phyloP scores from a whole-genome alignment of 2,329 filamentous ascomycete genomes.

The Nemania sp. region DNA sequence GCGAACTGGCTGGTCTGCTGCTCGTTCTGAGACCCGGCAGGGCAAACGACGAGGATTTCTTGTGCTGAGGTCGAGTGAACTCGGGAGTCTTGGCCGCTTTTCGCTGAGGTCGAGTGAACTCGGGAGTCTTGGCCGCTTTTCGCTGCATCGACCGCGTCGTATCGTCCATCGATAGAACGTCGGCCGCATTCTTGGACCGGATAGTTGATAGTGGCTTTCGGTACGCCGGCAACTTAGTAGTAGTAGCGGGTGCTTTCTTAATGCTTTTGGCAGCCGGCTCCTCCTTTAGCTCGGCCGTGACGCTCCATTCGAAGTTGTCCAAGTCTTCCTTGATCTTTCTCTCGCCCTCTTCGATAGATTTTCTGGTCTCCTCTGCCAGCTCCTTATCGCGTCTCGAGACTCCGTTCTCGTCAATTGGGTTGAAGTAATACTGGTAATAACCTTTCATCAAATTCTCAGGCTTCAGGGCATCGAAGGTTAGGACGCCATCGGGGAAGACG shows the following conservation, averaged over 20 bases:
- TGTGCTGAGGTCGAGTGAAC: slow-evolving; percentile 29
- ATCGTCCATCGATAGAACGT: slow-evolving; percentile 52
- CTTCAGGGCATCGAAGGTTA: slow-evolving; percentile 62
- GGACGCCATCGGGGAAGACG: slow-evolving; percentile 60
- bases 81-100: slow-evolving; percentile 36
- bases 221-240: slow-evolving; percentile 19
- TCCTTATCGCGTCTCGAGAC: slow-evolving; percentile 64
- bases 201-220: slow-evolving; percentile 52
- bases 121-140: slow-evolving; percentile 35
- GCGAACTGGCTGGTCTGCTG: slow-evolving; percentile 38
- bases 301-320: slow-evolving; percentile 64
- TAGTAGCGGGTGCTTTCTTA: slow-evolving; percentile 30
- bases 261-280: slow-evolving; percentile 42
- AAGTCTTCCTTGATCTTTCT: slow-evolving; percentile 69
- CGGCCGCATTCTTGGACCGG: slow-evolving; percentile 58
- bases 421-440: slow-evolving; percentile 63
- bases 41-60: slow-evolving; percentile 32
- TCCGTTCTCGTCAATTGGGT: slow-evolving; percentile 69
- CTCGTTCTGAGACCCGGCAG: slow-evolving; percentile 40
- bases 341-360: slow-evolving; percentile 60
- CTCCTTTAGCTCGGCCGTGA: slow-evolving; percentile 54
- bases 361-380: slow-evolving; percentile 56
- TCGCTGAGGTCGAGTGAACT: slow-evolving; percentile 27
- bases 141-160: slow-evolving; percentile 38
- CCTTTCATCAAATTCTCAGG: slow-evolving; percentile 62